Base-by-base conservation (phyloP, 352 stramenopile species). In the Pythium pyrilobum region DNA sequence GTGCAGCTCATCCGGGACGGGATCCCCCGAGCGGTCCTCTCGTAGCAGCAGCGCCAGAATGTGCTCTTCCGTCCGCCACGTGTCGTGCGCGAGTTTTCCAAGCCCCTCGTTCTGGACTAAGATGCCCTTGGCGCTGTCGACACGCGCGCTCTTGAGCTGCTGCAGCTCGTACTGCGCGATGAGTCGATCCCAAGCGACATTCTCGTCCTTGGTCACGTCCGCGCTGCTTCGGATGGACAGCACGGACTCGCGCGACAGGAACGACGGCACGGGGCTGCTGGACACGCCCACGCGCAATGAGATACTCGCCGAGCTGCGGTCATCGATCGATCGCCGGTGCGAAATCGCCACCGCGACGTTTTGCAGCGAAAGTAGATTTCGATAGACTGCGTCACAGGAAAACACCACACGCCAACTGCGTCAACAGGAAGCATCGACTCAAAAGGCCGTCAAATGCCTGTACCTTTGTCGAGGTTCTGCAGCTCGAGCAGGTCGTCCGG, bases 61-160 rank as follows among this genome's bases (percentile, higher is more conserved):
- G 16, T 72, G 76, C 56, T 95, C 84, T 66, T 95, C 84, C 0
- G 79, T 90, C 11, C 70, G 62, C 81, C 81, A 95, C 56, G 92
- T 82, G 13, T 85, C 74, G 36, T 92, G 75, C 5, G 80, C 77
- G 0, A 92, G 66, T 27, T 81, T 73, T 0, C 78, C 81, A 21
- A 89, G 42, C 4, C 79, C 81, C 24, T 88, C 74, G 3, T 58
- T 66, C 11, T 56, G 50, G 3, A 64, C 67, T 8, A 61, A 64
- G 40, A 78, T 61, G 0, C 38, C 64, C 10, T 52, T 67, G 0
- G 23, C 13, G 15, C 52, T 52, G 33, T 77, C 64, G 34, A 56
- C 55, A 6, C 75, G 56, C 27, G 71, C 72, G 15, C 85, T 81
- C 28, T 73, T 66, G 31, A 77, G 52, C 33, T 84, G 73, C 53